Evolutionary conservation across 78 protist genomes (phyloP).

Genomic region (Dictyostelium brefeldianum): DNA sequence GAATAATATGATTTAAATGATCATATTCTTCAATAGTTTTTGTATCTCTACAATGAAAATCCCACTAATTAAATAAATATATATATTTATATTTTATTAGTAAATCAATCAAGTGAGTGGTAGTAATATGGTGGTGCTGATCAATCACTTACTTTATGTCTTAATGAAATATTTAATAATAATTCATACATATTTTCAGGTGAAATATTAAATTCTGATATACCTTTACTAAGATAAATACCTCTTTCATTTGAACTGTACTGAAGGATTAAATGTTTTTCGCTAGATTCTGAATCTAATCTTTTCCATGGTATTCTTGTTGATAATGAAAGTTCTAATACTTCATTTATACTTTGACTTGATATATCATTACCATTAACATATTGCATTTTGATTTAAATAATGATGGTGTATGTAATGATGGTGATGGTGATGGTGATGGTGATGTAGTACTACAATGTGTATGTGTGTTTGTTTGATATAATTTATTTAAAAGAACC

Average conservation of each 20-base stretch:
- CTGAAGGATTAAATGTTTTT: neutral
- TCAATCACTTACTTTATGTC: slow-evolving; percentile 32
- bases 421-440: too few relatives aligned
- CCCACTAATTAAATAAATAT: slow-evolving; percentile 30
- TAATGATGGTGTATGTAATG: neutral
- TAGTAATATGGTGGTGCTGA: neutral
- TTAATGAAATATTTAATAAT: slow-evolving; percentile 20
- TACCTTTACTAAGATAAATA: slow-evolving; percentile 41
- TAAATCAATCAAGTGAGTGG: neutral
- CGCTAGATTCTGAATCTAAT: neutral
- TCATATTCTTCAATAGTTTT: slow-evolving; percentile 56
- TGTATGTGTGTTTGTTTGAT: too few relatives aligned
- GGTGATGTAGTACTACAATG: too few relatives aligned
- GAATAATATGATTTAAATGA: slow-evolving; percentile 72
- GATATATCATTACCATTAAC: slow-evolving; percentile 73
- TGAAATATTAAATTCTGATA: slow-evolving; percentile 31
- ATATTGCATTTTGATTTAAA: slow-evolving; percentile 53
- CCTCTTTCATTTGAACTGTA: slow-evolving; percentile 38
- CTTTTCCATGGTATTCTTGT: slow-evolving; percentile 50
- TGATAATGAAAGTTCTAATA: slow-evolving; percentile 34
- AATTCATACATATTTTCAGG: slow-evolving; percentile 71
- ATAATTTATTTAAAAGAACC: too few relatives aligned
- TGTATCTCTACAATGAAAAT: slow-evolving; percentile 19
- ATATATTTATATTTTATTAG: neutral
- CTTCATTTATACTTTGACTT: slow-evolving; percentile 30